These are phyloP conservation scores for Solanum hybrid DNA, from an alignment of 305 asterid species.

Conservation along the genomic window DNA sequence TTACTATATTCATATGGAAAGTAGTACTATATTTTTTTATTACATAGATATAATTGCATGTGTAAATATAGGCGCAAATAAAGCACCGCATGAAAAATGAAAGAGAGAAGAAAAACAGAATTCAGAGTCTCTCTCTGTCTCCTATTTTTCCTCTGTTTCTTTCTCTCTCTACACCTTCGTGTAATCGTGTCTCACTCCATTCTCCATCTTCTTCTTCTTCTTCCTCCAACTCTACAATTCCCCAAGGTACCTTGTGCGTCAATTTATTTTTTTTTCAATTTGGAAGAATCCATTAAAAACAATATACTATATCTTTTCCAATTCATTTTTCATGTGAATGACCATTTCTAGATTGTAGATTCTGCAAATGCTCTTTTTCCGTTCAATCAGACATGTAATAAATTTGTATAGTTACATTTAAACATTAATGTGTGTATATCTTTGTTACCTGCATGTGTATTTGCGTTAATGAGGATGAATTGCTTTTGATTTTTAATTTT, in stretches of 20 bases:
- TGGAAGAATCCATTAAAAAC: background rate
- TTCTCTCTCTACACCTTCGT: constrained; percentile 13
- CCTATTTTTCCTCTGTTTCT: constrained; percentile 2
- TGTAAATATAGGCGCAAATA: background rate
- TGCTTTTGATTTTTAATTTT: background rate
- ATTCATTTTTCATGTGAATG: background rate
- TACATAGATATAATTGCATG: background rate
- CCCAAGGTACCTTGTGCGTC: background rate
- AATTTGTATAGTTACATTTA: constrained; percentile 5
- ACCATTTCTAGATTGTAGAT: background rate
- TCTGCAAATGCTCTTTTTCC: background rate
- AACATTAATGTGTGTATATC: background rate
- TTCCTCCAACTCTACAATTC: constrained; percentile 6
- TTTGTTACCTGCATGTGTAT: constrained; percentile 8
- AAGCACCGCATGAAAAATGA: background rate
- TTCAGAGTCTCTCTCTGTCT: constrained; percentile 6
- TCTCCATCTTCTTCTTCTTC: constrained; percentile 18
- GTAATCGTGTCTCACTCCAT: constrained; percentile 31
- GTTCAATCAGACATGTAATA: background rate
- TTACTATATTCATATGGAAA: background rate
- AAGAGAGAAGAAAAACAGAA: constrained; percentile 10
- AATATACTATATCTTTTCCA: background rate
- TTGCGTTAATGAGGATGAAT: background rate
- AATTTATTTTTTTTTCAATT: background rate
- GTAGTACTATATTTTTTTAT: no score